Base-by-base conservation (phyloP, 345 rosid species). In the Geranium rotundifolium region DNA sequence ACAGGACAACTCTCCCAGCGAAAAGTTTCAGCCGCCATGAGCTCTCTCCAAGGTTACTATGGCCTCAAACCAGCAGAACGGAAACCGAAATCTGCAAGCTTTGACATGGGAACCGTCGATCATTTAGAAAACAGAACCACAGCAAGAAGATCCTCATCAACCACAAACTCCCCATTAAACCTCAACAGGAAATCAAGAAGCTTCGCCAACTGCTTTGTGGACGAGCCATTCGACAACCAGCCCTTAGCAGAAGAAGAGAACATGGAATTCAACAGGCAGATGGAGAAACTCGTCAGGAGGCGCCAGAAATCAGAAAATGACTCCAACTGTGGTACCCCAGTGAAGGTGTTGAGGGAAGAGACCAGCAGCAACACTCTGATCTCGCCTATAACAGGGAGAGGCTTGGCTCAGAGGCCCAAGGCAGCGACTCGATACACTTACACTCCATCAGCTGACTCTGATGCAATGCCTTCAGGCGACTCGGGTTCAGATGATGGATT, bases 21-120 rank as follows among this genome's bases (percentile, higher is more conserved):
- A 65, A 72, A 67, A 67, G 70, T 71, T 57, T 80, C 89, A 74
- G 73, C 85, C 54, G 84, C 89, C 61, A 84, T 84, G 89, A 73
- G 73, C 77, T 72, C 78, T 31, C 68, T 84, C 64, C 83, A 67
- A 70, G 73, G 68, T 20, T 84, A 72, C 68, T 84, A 84, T 12
- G 81, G 84, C 57, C 76, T 84, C 19, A 62, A 61, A 56, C 58
- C 80, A 18, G 27, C 66, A 57, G 76, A 61, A 54, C 57, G 29
- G 4, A 77, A 71, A 64, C 65, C 37, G 41, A 63, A 30, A 56
- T 50, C 62, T 50, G 84, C 73, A 70, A 79, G 82, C 67, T 77
- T 63, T 55, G 85, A 81, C 72, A 79, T 81, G 88, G 73, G 70
- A 60, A 73, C 69, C 29, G 60, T 68, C 41, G 71, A 56, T 58